Evolutionary conservation across 495 filamentous ascomycete species (phyloP).

Genomic region (Astrocystis sublimbata): DNA sequence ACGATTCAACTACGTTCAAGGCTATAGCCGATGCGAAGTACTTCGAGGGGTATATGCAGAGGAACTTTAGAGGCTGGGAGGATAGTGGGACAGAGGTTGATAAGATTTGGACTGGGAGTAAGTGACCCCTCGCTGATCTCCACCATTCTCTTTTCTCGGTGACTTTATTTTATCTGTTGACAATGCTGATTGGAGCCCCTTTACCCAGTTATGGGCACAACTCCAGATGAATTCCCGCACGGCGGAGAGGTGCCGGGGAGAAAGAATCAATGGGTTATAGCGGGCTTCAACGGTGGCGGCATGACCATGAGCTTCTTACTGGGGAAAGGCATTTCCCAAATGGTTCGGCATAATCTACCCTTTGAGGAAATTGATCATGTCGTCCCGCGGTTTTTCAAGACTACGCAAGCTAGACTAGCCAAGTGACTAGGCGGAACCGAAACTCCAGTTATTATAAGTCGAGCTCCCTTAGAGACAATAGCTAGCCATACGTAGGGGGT

Average conservation of each 20-base stretch:
- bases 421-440: too few species aligned
- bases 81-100: conserved; percentile 43
- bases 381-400: conserved; percentile 44
- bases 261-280: conserved; percentile 46
- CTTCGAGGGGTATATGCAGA: conserved; percentile 54
- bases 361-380: conserved; percentile 39
- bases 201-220: conserved; percentile 44
- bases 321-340: conserved; percentile 47
- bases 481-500: too few species aligned
- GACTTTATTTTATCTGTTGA: background rate
- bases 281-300: conserved; percentile 58
- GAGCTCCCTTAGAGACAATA: too few species aligned
- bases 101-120: conserved; percentile 52
- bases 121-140: too few species aligned
- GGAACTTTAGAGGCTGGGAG: conserved; percentile 46
- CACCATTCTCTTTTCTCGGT: background rate
- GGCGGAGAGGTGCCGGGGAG: conserved; percentile 49
- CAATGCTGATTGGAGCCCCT: background rate
- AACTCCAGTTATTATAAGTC: too few species aligned
- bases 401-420: conserved; percentile 31
- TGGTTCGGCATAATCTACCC: conserved; percentile 36
- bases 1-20: conserved; percentile 47
- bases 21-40: conserved; percentile 32
- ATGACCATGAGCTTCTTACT: conserved; percentile 52
- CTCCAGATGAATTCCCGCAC: conserved; percentile 49